Base-by-base conservation (phyloP, 805 yeast genomes). In the Clavispora vitiphila region DNA sequence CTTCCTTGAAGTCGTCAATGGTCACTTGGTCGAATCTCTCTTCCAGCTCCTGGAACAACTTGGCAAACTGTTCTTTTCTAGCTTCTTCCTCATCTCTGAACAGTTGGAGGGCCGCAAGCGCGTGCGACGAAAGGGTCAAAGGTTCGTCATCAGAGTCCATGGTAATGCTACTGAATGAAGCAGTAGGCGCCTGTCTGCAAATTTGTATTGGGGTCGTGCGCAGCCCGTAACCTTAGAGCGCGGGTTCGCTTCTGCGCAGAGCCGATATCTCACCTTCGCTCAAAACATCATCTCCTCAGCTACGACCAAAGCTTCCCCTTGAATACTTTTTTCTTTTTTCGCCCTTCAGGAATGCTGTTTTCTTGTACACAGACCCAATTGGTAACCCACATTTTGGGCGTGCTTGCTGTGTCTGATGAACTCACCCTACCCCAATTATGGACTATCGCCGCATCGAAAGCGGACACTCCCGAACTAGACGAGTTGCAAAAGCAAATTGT, bases 1-100 rank as follows among this genome's bases (percentile, higher is more conserved):
- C 96, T 62, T 89, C 96, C 56, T 84, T 72, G 61, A 89, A 89
- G 29, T 78, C 71, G 40, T 82, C 86, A 62, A 90, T 90, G 16
- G 80, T 76, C 41, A 76, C 44, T 39, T 46, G 51, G n/a, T 70
- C 74, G 49, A 69, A 77, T 6, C 65, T 65, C 24, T 76, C 72
- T 50, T 85, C 88, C 8, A 90, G 86, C 40, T 69, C 64, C 40
- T 69, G 57, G 48, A 69, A 71, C 39, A 87, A 57, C 40, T 71
- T 61, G 36, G 72, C 74, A 56, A 86, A 84, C 43, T 76, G 71
- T 43, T 77, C 76, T 14, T 67, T 59, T 48, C 84, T 72, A 35
- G 71, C 69, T 19, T 69, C 58, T 55, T 88, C 86, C 55, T 89
- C 88, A 32, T 63, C 61, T 51, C 71, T 74, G 56, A 88, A 89